Evolutionary conservation across 2,329 filamentous ascomycete species (phyloP).

Genomic region (Apiospora arundinis): DNA sequence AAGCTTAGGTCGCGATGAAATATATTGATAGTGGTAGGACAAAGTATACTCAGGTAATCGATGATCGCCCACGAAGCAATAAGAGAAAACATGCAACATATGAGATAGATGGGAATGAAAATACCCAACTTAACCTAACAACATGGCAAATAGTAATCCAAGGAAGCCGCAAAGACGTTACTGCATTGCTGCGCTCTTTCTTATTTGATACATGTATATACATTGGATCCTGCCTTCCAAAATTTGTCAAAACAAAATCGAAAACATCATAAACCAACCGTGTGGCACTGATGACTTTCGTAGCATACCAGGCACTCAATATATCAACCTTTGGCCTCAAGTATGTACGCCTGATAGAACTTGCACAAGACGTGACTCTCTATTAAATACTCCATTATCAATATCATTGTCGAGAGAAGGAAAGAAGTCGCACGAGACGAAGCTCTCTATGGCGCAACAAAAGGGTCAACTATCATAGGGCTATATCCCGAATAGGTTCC

Average conservation of each 20-base stretch:
- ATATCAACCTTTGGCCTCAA: neutral
- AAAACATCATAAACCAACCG: neutral
- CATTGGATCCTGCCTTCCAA: neutral
- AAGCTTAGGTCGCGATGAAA: neutral
- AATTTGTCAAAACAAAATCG: neutral
- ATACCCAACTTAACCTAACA: neutral
- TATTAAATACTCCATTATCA: neutral
- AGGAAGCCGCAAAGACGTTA: neutral
- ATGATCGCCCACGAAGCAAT: neutral
- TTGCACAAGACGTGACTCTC: neutral
- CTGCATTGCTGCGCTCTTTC: neutral
- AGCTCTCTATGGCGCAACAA: neutral
- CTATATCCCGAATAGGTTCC: neutral
- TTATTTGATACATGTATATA: neutral
- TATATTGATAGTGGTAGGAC: neutral
- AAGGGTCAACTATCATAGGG: neutral
- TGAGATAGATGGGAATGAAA: neutral
- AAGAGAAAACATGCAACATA: neutral
- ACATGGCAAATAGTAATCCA: neutral
- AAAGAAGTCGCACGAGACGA: neutral
- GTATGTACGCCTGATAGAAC: neutral
- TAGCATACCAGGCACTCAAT: too few relatives aligned
- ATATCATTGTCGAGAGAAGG: neutral
- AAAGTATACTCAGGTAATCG: neutral
- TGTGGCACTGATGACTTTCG: too few relatives aligned